These are phyloP conservation scores for Cinnamomum chago DNA, from an alignment of 164 flowering plant genomes.

Conservation along the genomic window DNA sequence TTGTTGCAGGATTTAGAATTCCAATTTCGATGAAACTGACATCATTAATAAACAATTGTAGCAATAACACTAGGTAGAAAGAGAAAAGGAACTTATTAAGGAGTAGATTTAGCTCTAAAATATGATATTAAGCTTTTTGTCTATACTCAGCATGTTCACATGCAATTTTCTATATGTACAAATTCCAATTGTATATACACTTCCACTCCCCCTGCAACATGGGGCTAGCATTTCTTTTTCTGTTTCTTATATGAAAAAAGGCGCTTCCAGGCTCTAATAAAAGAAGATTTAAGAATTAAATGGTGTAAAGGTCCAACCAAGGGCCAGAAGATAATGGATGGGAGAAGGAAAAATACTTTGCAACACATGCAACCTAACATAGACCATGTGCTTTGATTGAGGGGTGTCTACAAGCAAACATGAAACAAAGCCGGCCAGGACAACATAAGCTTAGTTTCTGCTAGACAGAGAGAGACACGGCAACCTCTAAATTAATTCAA, in stretches of 20 bases:
- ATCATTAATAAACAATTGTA: not conserved
- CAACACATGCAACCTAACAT: conserved; percentile 18
- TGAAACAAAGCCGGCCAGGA: conserved; percentile 4
- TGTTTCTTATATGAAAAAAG: not conserved
- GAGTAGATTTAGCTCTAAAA: not conserved
- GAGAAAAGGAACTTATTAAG: not conserved
- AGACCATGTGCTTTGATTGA: conserved; percentile 59
- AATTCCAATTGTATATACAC: not conserved
- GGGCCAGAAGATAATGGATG: conserved; percentile 5
- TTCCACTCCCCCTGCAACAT: conserved; percentile 23
- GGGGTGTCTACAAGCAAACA: conserved; percentile 16
- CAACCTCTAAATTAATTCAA: not conserved
- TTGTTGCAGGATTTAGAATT: not conserved
- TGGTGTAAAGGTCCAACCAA: conserved; percentile 35
- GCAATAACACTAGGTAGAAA: not conserved
- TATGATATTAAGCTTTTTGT: not conserved
- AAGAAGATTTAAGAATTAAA: conserved; percentile 19
- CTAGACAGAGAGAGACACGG: conserved; percentile 1
- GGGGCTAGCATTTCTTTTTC: conserved; percentile 13
- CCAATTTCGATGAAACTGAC: not conserved
- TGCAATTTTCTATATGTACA: not conserved
- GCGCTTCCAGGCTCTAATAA: conserved; percentile 14
- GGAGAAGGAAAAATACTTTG: conserved; percentile 2
- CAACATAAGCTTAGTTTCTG: not conserved
- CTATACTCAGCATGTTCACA: conserved; percentile 11